A percentile compares a stretch with the other conserved stretches of the same genome.
Conservation (phyloP, 2,329 filamentous ascomycete genomes). For the Simplicillium aogashimaense region DNA sequence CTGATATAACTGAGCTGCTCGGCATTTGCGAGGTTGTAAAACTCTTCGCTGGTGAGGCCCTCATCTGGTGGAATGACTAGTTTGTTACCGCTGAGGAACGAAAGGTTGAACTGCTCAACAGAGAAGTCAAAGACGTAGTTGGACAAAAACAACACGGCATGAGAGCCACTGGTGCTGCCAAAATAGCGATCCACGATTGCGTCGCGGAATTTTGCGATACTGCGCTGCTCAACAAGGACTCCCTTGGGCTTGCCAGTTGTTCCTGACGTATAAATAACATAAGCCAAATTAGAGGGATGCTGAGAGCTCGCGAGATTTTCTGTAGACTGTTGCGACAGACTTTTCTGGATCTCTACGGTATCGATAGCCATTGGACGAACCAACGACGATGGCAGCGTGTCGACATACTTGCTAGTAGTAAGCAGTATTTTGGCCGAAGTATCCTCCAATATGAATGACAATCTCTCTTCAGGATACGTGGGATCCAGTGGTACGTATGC, state of each 20-base stretch:
- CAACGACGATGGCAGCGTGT: no score
- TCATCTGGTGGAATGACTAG: conserved; percentile 1
- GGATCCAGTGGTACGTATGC: no score
- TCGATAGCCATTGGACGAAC: no score
- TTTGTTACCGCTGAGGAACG: conserved; percentile 1
- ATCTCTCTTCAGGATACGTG: no score
- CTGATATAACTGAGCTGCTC: no score
- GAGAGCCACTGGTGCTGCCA: conserved; percentile 1
- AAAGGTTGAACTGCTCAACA: background rate
- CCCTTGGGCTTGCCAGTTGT: conserved; percentile 8
- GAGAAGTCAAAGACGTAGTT: conserved; percentile 8
- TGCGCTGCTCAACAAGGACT: conserved; percentile 7
- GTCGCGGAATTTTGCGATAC: conserved; percentile 1
- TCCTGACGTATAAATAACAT: conserved; percentile 9
- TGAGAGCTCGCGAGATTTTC: no score
- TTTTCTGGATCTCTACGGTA: background rate
- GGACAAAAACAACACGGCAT: conserved; percentile 3
- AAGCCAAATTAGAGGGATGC: background rate
- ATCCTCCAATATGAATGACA: no score
- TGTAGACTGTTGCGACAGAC: background rate
- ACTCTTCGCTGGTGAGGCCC: background rate
- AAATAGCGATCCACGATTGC: conserved; percentile 5
- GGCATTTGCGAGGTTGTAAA: background rate
- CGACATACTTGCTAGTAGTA: no score
- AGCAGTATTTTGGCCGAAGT: no score